These are phyloP conservation scores for Boehmeria nivea DNA, from an alignment of 306 rosid species.

Conservation along the genomic window DNA sequence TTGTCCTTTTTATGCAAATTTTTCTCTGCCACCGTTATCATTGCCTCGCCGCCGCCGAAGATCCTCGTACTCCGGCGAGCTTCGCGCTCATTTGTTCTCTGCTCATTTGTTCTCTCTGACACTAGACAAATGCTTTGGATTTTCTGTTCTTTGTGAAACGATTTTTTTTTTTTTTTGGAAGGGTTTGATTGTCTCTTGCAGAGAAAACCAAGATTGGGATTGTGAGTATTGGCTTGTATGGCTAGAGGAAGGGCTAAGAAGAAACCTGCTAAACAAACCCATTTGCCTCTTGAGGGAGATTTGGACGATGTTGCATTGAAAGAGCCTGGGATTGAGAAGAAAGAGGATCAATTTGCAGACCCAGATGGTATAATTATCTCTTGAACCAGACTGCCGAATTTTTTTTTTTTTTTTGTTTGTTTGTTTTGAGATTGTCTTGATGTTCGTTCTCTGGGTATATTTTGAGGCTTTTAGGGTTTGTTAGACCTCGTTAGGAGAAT, in stretches of 20 bases:
- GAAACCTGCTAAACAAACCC: slow-evolving; percentile 15
- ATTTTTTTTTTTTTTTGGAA: too few relatives aligned
- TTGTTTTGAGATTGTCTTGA: not conserved
- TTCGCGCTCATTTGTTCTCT: too few relatives aligned
- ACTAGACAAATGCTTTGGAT: too few relatives aligned
- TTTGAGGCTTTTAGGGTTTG: too few relatives aligned
- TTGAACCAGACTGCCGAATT: not conserved
- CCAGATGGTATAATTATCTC: slow-evolving; percentile 38
- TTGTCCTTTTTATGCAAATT: too few relatives aligned
- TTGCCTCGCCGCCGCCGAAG: too few relatives aligned
- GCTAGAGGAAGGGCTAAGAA: slow-evolving; percentile 43
- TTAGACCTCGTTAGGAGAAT: too few relatives aligned
- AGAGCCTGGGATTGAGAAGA: slow-evolving; percentile 26
- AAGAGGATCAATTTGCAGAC: slow-evolving; percentile 35
- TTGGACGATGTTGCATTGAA: slow-evolving; percentile 1
- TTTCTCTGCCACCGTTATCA: too few relatives aligned
- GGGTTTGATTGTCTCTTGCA: not conserved
- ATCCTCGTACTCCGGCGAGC: too few relatives aligned
- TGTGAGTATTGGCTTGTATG: slow-evolving; percentile 27
- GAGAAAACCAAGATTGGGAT: not conserved
- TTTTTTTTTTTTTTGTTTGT: too few relatives aligned
- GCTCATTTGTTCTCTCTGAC: too few relatives aligned
- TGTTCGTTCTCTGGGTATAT: not conserved
- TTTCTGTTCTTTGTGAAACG: too few relatives aligned
- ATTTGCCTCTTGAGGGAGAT: not conserved